Evolutionary conservation across 495 filamentous ascomycete genomes (phyloP), one percentile per base, ranked within the genome.

Genomic region (Aspergillus bridgeri): DNA sequence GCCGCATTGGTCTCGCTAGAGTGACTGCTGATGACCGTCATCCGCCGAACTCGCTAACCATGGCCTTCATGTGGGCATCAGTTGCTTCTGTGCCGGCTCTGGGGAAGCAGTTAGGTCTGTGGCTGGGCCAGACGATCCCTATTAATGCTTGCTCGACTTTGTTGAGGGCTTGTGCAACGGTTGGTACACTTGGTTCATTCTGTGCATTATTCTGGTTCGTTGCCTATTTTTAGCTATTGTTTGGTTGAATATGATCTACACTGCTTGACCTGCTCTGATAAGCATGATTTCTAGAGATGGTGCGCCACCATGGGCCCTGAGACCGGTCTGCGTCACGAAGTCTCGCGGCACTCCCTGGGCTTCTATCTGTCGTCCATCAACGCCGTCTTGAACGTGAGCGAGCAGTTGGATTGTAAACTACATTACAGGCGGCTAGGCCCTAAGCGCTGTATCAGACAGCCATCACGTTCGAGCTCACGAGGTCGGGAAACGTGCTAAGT

Each of bases 261-360:
- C 13, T 13, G 33, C 33, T 38, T 38, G 8, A 38, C 33, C 17
- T 13, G 13, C 3, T 38, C 33, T 38, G 9, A 21, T 52, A n/a
- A n/a, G 25, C 7, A 7, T 7, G 6, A 42, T 9, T n/a, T 4
- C 52, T 18, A 69, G 66, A 64, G 66, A 24, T 71, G 61, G 60
- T 81, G 75, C 48, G 70, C 70, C 18, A 69, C 65, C 7, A 68
- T 97, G 90, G 25, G 86, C 76, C 92, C 92, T 88, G 65, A 88
- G 86, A 53, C 87, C 82, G 24, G 92, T 85, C 67, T 93, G 83
- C 42, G 93, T 86, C 55, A 97, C 85, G 24, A 89, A 87, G 72
- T 97, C 88, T 66, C 64, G 17, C 46, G 70, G 54, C 72, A 69
- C 56, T 69, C 67, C 3, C 58, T 74, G n/a, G 70, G 70, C 13